Conservation (phyloP, 441 rosid species). For the Macaranga tanarius region DNA sequence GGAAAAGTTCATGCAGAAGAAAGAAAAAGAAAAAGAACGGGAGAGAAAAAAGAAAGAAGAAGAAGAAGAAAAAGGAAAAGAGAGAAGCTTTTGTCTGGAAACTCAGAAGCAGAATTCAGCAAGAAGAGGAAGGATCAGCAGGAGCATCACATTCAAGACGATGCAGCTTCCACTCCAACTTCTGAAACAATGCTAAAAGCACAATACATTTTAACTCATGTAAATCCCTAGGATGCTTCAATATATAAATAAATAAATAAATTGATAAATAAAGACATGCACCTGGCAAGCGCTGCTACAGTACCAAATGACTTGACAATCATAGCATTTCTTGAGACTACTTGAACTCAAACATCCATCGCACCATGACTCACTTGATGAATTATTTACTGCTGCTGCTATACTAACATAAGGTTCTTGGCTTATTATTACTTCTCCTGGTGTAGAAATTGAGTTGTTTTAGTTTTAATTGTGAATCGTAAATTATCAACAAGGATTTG, state of each 20-base stretch:
- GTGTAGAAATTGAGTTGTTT: no score
- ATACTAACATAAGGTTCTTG: conserved; percentile 79
- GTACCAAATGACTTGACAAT: conserved; percentile 73
- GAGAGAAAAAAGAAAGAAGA: no score
- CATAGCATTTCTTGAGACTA: conserved; percentile 71
- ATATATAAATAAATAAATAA: not conserved
- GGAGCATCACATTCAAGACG: conserved; percentile 72
- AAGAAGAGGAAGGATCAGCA: no score
- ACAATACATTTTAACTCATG: no score
- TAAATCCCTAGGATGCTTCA: no score
- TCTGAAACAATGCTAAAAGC: conserved; percentile 36
- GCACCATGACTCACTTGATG: conserved; percentile 52
- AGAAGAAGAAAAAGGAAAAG: no score
- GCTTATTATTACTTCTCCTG: conserved; percentile 78
- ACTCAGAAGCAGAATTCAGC: no score
- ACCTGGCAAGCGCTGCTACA: conserved; percentile 91
- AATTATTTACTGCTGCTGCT: conserved; percentile 42
- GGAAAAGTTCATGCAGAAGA: no score
- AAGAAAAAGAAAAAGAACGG: no score
- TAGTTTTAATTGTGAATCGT: no score
- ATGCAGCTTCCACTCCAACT: conserved; percentile 83
- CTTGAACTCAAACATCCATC: conserved; percentile 58
- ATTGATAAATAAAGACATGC: not conserved
- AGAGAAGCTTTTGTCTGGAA: no score
- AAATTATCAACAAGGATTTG: no score